phyloP scores from a whole-genome alignment of 768 basidiomycete species.

The Rossbeevera mucosa region DNA sequence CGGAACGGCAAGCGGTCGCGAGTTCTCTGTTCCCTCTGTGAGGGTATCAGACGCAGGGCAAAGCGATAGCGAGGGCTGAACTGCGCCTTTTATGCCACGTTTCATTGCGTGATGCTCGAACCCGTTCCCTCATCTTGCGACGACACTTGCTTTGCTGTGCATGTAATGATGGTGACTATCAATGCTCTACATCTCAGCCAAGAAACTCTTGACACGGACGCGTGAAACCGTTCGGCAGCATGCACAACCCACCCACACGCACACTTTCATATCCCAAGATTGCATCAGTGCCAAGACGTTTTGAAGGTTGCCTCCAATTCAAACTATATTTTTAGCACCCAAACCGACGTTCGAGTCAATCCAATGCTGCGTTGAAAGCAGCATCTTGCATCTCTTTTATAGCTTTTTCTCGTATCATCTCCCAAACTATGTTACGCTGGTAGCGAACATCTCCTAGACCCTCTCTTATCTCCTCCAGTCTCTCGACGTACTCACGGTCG shows the following conservation, averaged over 20 bases:
- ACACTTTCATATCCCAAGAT: not conserved
- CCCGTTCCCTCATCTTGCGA: not conserved
- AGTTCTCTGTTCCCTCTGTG: conserved; percentile 53
- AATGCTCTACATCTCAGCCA: not conserved
- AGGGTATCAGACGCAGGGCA: conserved; percentile 21
- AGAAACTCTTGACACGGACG: not conserved
- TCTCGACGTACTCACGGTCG: conserved; percentile 80
- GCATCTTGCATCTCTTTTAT: conserved; percentile 70
- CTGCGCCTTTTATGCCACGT: not conserved
- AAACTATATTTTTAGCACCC: not conserved
- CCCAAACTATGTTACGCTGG: conserved; percentile 74
- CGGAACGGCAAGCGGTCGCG: conserved; percentile 61
- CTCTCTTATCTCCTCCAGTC: conserved; percentile 79
- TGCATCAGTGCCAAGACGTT: not conserved
- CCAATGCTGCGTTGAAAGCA: conserved; percentile 37
- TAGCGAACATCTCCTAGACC: conserved; percentile 68
- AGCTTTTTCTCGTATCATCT: conserved; percentile 67
- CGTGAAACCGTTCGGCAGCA: not conserved
- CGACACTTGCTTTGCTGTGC: conserved; percentile 17
- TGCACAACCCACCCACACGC: no score
- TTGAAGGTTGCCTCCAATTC: not conserved
- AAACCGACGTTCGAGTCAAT: conserved; percentile 13
- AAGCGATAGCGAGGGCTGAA: not conserved
- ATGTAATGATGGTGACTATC: not conserved
- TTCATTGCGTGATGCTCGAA: not conserved